A percentile compares a stretch with the other conserved stretches of the same genome.
Evolutionary conservation across 148 eudicot genomes (phyloP).

Genomic region (Cornus controversa): DNA sequence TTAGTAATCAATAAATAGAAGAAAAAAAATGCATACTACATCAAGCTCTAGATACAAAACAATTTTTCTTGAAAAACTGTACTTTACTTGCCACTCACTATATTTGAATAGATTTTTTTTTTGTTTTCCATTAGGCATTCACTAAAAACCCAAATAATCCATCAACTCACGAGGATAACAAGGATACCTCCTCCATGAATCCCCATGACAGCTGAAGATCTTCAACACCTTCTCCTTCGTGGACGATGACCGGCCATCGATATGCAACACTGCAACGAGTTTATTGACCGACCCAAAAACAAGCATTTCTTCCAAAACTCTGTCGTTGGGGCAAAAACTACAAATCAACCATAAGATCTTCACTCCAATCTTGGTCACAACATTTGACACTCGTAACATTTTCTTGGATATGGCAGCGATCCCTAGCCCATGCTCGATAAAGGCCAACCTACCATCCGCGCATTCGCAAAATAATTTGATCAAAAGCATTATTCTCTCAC

Average conservation of each 20-base stretch:
- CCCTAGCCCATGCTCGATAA: slow-evolving; percentile 38
- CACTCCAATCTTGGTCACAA: slow-evolving; percentile 37
- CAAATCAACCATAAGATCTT: slow-evolving; percentile 43
- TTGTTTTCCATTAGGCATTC: slow-evolving; percentile 12
- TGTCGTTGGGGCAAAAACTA: slow-evolving; percentile 37
- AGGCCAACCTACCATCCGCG: slow-evolving; percentile 49
- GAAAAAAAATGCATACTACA: no score
- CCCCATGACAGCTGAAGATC: slow-evolving; percentile 39
- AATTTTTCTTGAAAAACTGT: background rate
- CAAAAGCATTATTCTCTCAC: slow-evolving; percentile 37
- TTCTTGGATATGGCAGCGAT: slow-evolving; percentile 39
- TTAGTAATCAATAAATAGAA: no score
- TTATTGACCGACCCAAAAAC: slow-evolving; percentile 43
- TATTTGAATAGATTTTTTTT: no score
- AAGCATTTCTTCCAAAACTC: slow-evolving; percentile 50
- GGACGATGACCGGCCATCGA: slow-evolving; percentile 31
- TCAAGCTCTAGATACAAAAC: no score
- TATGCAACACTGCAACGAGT: slow-evolving; percentile 40
- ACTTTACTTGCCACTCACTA: no score
- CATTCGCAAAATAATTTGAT: slow-evolving; percentile 43
- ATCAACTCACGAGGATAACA: slow-evolving; percentile 40
- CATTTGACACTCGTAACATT: slow-evolving; percentile 25
- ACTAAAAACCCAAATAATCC: slow-evolving; percentile 38
- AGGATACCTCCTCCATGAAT: slow-evolving; percentile 42
- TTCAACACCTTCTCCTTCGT: slow-evolving; percentile 35